Percentiles rank a stretch among this genome's conserved stretches.
Evolutionary conservation across 1,284 basidiomycete genomes (phyloP).

Genomic region (Malassezia sp.): DNA sequence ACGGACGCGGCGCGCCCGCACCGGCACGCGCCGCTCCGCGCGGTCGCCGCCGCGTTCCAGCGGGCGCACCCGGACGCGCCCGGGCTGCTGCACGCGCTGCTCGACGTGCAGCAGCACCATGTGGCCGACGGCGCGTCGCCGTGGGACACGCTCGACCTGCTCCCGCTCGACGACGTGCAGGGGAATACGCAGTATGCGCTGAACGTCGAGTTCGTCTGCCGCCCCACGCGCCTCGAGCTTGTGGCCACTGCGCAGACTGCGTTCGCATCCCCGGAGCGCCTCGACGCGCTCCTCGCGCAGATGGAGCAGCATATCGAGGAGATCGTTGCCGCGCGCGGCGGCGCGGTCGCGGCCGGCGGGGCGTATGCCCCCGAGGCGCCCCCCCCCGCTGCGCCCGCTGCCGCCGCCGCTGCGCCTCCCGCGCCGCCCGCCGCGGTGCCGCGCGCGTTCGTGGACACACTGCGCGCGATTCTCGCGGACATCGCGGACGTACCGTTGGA

Average conservation of each 20-base stretch:
- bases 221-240: conserved; percentile 18
- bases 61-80: conserved; percentile 5
- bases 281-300: conserved; percentile 11
- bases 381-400: not conserved
- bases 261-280: conserved; percentile 12
- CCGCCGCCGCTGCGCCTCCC: not conserved
- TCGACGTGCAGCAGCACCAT: conserved; percentile 30
- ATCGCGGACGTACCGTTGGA: conserved; percentile 15
- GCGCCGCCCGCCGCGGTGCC: not conserved
- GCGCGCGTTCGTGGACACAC: not conserved
- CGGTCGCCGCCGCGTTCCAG: conserved; percentile 18
- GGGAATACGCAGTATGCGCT: conserved; percentile 27
- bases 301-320: conserved; percentile 16
- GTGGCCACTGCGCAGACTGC: conserved; percentile 22
- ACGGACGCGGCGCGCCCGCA: conserved; percentile 29
- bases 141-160: not conserved
- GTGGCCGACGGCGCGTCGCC: not conserved
- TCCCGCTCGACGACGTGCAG: not conserved
- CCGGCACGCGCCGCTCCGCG: conserved; percentile 30
- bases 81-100: conserved; percentile 32
- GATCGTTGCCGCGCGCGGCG: not conserved
- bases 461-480: conserved; percentile 19
- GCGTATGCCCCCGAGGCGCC: not conserved
- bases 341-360: too few species aligned
- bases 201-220: conserved; percentile 30